Evolutionary conservation across 805 yeast species (phyloP), one percentile per base, ranked within the genome.

Genomic region (Barnettozyma vustinii): DNA sequence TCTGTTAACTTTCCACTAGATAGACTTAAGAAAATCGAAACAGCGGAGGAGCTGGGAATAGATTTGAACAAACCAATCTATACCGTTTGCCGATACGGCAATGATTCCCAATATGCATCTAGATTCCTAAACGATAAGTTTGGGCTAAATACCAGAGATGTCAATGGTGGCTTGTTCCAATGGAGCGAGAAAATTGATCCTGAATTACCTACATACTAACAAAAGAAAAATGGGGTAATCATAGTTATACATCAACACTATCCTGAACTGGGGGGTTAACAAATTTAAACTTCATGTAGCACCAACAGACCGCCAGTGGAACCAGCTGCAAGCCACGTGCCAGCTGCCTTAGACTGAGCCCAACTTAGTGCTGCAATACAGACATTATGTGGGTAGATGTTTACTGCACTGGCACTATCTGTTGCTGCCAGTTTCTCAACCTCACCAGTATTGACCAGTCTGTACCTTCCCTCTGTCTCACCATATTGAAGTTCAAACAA

Each of bases 31-130:
- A 66, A 62, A 44, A 62, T 63, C 49, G 60, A 55, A n/a, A 35
- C 52, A 8, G 16, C 56, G 21, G 52, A 56, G 25, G 59, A 66
- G 32, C 51, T 65, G 58, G 56, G 60, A 5, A 62, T 71, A 4
- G 68, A 69, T 27, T 41, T 56, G 2, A 25, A 48, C 7, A 58
- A 70, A n/a, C 69, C 69, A 1, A 63, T 86, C 0, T 76, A 73
- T 48, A 85, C 89, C 0, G 71, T 92, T 18, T 94, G 99, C 65
- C 74, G 97, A 30, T 82, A 74, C 60, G 99, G 99, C 9, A 90
- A 88, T 63, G 98, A 94, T 62, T 91, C 98, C 0, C 90, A 87
- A 58, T 64, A 80, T 16, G 95, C 96, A 0, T 82, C 86, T 1
- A 65, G 73, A 48, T 66, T 72, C 40, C 64, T 91, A 42, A 70